Evolutionary conservation across 2,329 filamentous ascomycete species (phyloP), one percentile per base, ranked within the genome.

Genomic region (Cordyceps farinosa): DNA sequence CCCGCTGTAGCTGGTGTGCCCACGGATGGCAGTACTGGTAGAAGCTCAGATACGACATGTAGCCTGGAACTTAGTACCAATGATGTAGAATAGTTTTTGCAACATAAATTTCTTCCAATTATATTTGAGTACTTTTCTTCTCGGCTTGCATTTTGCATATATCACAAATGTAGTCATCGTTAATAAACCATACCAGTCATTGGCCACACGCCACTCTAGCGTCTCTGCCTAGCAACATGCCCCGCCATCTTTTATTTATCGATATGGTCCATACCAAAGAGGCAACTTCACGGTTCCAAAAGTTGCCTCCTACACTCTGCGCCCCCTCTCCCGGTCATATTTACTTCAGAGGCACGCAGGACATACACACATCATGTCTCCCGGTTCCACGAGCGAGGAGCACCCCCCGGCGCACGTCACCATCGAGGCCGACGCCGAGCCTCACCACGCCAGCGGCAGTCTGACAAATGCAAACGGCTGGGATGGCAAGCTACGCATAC

Each of bases 401-500:
- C 52, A 71, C 71, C 72, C 66, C 67, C 67, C 70, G 72, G 66
- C 70, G 71, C 82, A 81, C 69, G 81, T 85, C 70, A 81, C 84
- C 65, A 76, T 84, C 59, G 75, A 77, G 27, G 78, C 81, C 64
- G 77, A 80, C 55, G 44, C 44, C 42, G 52, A 62, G 5, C 44
- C 52, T 27, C 40, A 47, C 22, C 30, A 62, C 57, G 77, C 72
- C 60, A 83, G 80, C 67, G 79, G 80, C 5, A 78, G 77, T 13
- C 74, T 85, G 56, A 80, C 78, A 66, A 84, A 86, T 68, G 87
- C 83, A 76, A 87, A 84, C 70, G 91, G 91, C 65, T 94, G 91
- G 91, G 91, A 94, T 74, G 91, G 91, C 66, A 94, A 94, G 77
- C 81, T 94, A 64, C 84, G 91, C 45, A 78, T 97, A 57, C 87